Evolutionary conservation across 495 filamentous ascomycete species (phyloP), one percentile per base, ranked within the genome.

Genomic region (Podospora pseudoanserina): DNA sequence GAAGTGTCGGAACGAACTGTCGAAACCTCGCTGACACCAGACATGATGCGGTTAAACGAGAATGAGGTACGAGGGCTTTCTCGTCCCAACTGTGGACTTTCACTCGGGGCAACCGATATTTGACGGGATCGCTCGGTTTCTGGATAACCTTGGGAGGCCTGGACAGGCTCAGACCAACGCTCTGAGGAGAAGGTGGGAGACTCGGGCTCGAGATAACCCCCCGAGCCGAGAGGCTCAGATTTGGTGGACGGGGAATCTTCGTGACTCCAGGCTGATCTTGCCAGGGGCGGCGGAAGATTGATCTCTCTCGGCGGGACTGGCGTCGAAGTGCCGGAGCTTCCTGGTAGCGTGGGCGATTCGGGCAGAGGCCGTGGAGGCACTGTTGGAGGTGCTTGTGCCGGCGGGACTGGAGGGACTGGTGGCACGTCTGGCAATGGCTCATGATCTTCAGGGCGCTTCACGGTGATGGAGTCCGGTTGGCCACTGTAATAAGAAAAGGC

Each of bases 201-300:
- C 19, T 66, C 58, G 6, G 27, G 16, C 1, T 69, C 63, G 0
- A 59, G 30, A 30, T 63, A 57, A 15, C 49, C n/a, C 0, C 30
- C 18, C 1, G 26, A 53, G n/a, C n/a, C 54, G 15, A 69, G 67
- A 2, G 65, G 63, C 26, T 71, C 71, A 2, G 73, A 75, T 34
- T 58, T 68, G 16, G 60, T 57, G 4, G 71, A 65, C 7, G 70
- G 66, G 13, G 71, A 71, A 6, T 44, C 49, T 20, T 62, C 44
- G 23, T 60, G 59, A 2, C 59, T 60, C 69, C 71, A 70, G 5
- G 20, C 61, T 19, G 57, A 59, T 20, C 66, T 54, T 28, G 27
- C 65, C 2, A 65, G 34, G 6, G 59, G 65, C 18, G 66, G 63
- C 1, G 68, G 64, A 3, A 62, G 60, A 16, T 59, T 60, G 9